A percentile compares a stretch with the other conserved stretches of the same genome.
These are phyloP conservation scores for Heliocybe sulcata DNA, from an alignment of 1,284 basidiomycete genomes.

Conservation along the genomic window DNA sequence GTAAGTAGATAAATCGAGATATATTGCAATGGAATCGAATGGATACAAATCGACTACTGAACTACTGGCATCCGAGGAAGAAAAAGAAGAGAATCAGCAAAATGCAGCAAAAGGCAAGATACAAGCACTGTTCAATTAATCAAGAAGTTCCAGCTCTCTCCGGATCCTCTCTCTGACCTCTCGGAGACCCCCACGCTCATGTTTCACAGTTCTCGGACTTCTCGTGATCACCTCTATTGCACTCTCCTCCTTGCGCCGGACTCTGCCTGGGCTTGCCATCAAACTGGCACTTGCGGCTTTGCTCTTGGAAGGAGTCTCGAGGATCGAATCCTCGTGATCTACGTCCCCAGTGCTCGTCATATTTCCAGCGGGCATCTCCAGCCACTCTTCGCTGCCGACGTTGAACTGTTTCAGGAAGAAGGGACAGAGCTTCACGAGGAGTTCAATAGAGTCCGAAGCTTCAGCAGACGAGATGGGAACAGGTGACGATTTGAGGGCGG, in stretches of 20 bases:
- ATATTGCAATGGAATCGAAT: not conserved
- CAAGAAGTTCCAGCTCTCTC: slow-evolving; percentile 62
- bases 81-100: not conserved
- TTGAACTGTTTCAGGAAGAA: slow-evolving; percentile 65
- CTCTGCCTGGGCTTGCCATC: slow-evolving; percentile 19
- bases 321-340: slow-evolving; percentile 5
- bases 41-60: not conserved
- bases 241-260: slow-evolving; percentile 37
- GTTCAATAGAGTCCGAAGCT: slow-evolving; percentile 61
- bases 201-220: slow-evolving; percentile 63
- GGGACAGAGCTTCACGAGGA: slow-evolving; percentile 63
- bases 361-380: slow-evolving; percentile 67
- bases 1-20: not conserved
- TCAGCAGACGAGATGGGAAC: slow-evolving; percentile 71
- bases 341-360: slow-evolving; percentile 9
- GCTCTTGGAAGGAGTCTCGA: slow-evolving; percentile 23
- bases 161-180: slow-evolving; percentile 75
- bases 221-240: slow-evolving; percentile 51
- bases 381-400: slow-evolving; percentile 66
- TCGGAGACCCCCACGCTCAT: slow-evolving; percentile 61
- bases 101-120: not conserved
- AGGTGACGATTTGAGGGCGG: slow-evolving; percentile 70
- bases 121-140: slow-evolving; percentile 28
- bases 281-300: slow-evolving; percentile 7
- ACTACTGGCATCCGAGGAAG: not conserved